These are phyloP conservation scores for Saccharomycopsis capsularis DNA, from an alignment of 805 yeast species.

Conservation along the genomic window DNA sequence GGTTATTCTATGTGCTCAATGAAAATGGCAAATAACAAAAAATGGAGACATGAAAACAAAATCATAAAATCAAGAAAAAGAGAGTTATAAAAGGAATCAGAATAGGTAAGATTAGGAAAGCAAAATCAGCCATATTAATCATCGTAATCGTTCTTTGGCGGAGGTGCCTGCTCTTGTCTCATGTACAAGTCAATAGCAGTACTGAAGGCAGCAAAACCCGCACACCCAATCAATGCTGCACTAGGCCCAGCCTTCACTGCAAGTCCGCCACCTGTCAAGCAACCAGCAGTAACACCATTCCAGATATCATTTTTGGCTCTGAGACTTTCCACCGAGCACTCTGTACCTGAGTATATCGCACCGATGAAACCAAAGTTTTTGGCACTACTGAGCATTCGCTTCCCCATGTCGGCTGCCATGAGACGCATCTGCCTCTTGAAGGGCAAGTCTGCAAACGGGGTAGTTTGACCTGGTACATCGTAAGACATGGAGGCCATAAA, in stretches of 20 bases:
- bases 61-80: neutral
- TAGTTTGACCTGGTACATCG: slow-evolving; percentile 52
- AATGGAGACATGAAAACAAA: neutral
- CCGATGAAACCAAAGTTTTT: slow-evolving; percentile 93
- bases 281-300: slow-evolving; percentile 90
- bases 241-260: slow-evolving; percentile 92
- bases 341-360: slow-evolving; percentile 85
- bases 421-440: slow-evolving; percentile 86
- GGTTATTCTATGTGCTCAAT: too few relatives aligned
- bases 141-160: slow-evolving; percentile 86
- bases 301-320: slow-evolving; percentile 89
- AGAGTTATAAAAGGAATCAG: neutral
- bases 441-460: slow-evolving; percentile 75
- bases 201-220: slow-evolving; percentile 94
- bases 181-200: slow-evolving; percentile 80
- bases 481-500: slow-evolving; percentile 71
- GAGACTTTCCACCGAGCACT: slow-evolving; percentile 76
- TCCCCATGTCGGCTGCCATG: slow-evolving; percentile 89
- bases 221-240: slow-evolving; percentile 88
- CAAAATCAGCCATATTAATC: slow-evolving; percentile 27
- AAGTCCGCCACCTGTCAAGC: slow-evolving; percentile 93
- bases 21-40: neutral
- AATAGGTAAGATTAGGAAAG: neutral
- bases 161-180: slow-evolving; percentile 74
- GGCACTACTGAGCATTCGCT: slow-evolving; percentile 80